Evolutionary conservation across 192 early-diverging fungal genomes (phyloP).

Genomic region (Backusella luteola): DNA sequence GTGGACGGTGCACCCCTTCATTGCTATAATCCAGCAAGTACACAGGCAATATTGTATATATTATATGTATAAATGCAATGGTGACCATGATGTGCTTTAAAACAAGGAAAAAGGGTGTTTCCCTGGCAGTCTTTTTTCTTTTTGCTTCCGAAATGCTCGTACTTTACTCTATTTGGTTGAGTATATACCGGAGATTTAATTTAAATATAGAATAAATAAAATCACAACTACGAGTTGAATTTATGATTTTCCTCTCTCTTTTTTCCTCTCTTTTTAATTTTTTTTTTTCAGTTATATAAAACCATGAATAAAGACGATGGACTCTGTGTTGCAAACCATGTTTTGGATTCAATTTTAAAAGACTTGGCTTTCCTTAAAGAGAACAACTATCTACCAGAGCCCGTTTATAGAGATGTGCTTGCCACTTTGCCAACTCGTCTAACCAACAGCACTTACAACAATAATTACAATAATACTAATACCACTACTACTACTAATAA

Average conservation of each 20-base stretch:
- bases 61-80: too few relatives aligned
- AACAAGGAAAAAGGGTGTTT: background rate
- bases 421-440: slow-evolving; percentile 14
- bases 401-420: slow-evolving; percentile 19
- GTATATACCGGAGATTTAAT: background rate
- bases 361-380: slow-evolving; percentile 29
- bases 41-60: too few relatives aligned
- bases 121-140: background rate
- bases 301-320: background rate
- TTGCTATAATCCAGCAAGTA: too few relatives aligned
- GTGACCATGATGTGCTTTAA: too few relatives aligned
- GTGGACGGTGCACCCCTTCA: too few relatives aligned
- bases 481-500: background rate
- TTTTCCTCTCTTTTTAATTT: background rate
- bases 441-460: background rate
- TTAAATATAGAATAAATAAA: background rate
- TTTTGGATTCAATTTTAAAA: slow-evolving; percentile 27
- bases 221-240: slow-evolving; percentile 7
- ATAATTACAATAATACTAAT: background rate
- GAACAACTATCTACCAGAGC: slow-evolving; percentile 14
- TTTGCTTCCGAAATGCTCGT: background rate
- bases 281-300: background rate
- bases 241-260: background rate
- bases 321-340: slow-evolving; percentile 24
- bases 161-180: background rate